These are phyloP conservation scores for Populus davidiana DNA, from an alignment of 345 rosid genomes.

Conservation along the genomic window DNA sequence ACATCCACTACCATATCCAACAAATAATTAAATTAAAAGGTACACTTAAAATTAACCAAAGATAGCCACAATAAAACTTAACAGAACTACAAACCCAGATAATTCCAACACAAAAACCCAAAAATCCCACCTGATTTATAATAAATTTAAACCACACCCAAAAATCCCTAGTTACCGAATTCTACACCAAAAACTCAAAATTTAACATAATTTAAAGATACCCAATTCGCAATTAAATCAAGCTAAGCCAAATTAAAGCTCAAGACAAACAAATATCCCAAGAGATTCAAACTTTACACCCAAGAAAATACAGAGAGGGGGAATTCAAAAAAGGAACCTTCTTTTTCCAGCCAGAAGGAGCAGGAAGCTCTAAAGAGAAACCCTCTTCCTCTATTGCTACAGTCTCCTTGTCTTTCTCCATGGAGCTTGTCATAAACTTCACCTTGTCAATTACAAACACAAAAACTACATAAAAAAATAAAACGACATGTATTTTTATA, in stretches of 20 bases:
- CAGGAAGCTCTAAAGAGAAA: conserved; percentile 47
- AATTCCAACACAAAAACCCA: not conserved
- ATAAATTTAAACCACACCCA: not conserved
- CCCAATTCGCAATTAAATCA: not conserved
- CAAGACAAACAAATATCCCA: not conserved
- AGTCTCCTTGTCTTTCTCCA: conserved; percentile 16
- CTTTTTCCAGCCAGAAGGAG: conserved; percentile 48
- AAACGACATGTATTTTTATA: not conserved
- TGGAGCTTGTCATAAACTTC: conserved; percentile 29
- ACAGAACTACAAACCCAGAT: not conserved
- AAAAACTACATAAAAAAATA: not conserved
- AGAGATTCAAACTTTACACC: not conserved
- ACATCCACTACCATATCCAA: not conserved
- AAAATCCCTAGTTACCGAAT: not conserved
- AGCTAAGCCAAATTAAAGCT: not conserved
- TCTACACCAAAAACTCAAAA: not conserved
- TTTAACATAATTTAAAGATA: not conserved
- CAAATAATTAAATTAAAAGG: not conserved
- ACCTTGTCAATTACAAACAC: conserved; percentile 3
- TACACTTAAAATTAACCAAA: not conserved
- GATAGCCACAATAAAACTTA: not conserved
- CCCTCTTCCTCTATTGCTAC: conserved; percentile 29
- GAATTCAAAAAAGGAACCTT: conserved; percentile 23
- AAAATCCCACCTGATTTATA: not conserved
- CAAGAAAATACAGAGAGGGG: not conserved